Evolutionary conservation across 495 filamentous ascomycete genomes (phyloP).

Genomic region (Rhypophila decipiens): DNA sequence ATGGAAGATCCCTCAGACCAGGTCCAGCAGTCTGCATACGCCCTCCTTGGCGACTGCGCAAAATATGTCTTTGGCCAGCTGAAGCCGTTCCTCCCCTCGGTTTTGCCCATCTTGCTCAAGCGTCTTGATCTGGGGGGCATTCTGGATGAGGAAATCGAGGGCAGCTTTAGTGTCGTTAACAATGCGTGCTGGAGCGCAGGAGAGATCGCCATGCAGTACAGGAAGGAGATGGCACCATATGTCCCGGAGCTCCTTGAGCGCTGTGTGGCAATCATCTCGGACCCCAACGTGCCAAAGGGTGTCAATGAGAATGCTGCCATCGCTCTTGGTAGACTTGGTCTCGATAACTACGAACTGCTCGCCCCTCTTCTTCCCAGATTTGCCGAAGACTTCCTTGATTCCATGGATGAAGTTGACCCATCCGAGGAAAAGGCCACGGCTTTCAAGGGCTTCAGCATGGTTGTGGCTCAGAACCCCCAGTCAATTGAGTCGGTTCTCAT

Average conservation of each 20-base stretch:
- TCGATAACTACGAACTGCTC: conserved; percentile 69
- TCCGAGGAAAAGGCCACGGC: conserved; percentile 94
- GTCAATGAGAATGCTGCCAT: conserved; percentile 94
- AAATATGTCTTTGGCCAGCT: conserved; percentile 90
- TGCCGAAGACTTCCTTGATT: conserved; percentile 70
- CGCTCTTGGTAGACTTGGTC: conserved; percentile 80
- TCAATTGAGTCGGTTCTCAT: conserved; percentile 82
- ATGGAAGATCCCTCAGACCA: conserved; percentile 91
- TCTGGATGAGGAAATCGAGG: conserved; percentile 65
- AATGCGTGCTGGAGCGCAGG: conserved; percentile 98
- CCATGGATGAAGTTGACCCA: conserved; percentile 77
- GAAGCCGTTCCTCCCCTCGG: conserved; percentile 59
- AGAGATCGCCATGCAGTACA: conserved; percentile 82
- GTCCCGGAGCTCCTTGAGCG: conserved; percentile 69
- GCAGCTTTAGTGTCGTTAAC: conserved; percentile 85
- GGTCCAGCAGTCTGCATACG: conserved; percentile 93
- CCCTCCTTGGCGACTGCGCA: conserved; percentile 90
- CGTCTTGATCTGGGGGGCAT: conserved; percentile 80
- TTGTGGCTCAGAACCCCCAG: conserved; percentile 80
- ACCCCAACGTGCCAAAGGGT: conserved; percentile 78
- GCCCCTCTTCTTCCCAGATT: conserved; percentile 78
- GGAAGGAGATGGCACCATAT: conserved; percentile 65
- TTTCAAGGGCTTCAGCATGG: conserved; percentile 78
- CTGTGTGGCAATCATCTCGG: conserved; percentile 70
- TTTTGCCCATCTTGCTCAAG: conserved; percentile 74